Percentiles rank a stretch among this genome's conserved stretches.
Evolutionary conservation across 1,284 basidiomycete genomes (phyloP).

Genomic region (Puccinia polysora): DNA sequence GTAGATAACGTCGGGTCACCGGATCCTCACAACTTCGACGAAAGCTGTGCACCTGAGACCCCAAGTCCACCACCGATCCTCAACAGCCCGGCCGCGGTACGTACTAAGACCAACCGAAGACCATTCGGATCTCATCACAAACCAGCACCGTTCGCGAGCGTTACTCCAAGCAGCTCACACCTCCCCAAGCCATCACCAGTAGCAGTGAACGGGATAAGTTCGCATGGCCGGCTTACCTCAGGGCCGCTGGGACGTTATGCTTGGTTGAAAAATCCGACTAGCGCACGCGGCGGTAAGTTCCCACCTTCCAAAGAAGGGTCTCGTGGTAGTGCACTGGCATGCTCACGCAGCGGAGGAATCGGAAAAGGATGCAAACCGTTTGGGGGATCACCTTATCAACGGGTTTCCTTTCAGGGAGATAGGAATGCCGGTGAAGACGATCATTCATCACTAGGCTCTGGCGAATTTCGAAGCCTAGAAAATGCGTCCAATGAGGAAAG

Average conservation of each 20-base stretch:
- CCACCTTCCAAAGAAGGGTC: slow-evolving; percentile 1
- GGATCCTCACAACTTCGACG: not conserved
- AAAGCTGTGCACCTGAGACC: slow-evolving; percentile 4
- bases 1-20: not conserved
- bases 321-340: slow-evolving; percentile 8
- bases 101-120: slow-evolving; percentile 21
- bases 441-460: slow-evolving; percentile 4
- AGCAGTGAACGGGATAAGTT: slow-evolving; percentile 2
- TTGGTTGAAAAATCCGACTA: slow-evolving; percentile 29
- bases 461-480: slow-evolving; percentile 8
- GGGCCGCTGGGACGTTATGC: slow-evolving; percentile 39
- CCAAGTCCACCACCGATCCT: slow-evolving; percentile 1
- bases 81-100: slow-evolving; percentile 7
- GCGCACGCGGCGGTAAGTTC: not conserved
- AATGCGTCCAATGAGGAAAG: slow-evolving; percentile 1
- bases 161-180: slow-evolving; percentile 5
- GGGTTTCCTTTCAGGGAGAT: slow-evolving; percentile 14
- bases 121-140: slow-evolving; percentile 10
- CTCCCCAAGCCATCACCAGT: slow-evolving; percentile 7
- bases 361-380: slow-evolving; percentile 7
- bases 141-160: not conserved
- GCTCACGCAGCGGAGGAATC: not conserved
- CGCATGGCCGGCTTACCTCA: slow-evolving; percentile 18
- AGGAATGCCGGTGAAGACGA: slow-evolving; percentile 1
- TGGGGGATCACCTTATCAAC: slow-evolving; percentile 20